These are phyloP conservation scores for Magnolia officinalis DNA, from an alignment of 164 flowering plant species.

Conservation along the genomic window DNA sequence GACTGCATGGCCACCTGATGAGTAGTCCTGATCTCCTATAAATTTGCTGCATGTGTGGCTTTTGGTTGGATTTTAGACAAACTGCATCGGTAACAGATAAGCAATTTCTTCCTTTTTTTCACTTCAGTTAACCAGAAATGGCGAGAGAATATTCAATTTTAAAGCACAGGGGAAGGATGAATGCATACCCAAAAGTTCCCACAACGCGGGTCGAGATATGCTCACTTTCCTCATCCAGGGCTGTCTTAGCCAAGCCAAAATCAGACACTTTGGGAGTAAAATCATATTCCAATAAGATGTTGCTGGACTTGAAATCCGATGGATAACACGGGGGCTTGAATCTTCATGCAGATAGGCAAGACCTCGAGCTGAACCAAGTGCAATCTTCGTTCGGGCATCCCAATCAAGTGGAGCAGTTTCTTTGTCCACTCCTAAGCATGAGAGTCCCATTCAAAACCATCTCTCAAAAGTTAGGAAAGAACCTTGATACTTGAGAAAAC, in stretches of 20 bases:
- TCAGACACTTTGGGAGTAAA: constrained; percentile 97
- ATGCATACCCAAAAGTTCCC: constrained; percentile 80
- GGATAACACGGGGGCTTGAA: constrained; percentile 97
- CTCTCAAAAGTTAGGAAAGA: neutral
- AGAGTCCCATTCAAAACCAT: constrained; percentile 4
- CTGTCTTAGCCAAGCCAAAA: constrained; percentile 94
- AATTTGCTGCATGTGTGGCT: too few relatives aligned
- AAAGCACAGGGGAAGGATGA: neutral
- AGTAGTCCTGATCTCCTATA: too few relatives aligned
- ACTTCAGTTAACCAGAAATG: too few relatives aligned
- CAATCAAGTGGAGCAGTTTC: constrained; percentile 72
- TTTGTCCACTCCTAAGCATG: constrained; percentile 56
- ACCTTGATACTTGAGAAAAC: neutral
- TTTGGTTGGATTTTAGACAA: neutral
- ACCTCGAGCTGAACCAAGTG: constrained; percentile 97
- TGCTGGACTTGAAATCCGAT: constrained; percentile 97
- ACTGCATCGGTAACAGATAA: too few relatives aligned
- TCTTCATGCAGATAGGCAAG: constrained; percentile 99
- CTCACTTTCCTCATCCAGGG: constrained; percentile 60
- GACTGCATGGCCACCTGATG: too few relatives aligned
- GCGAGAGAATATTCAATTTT: neutral
- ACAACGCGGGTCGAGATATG: constrained; percentile 79
- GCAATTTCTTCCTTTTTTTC: neutral
- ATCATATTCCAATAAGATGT: constrained; percentile 81
- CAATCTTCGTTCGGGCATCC: constrained; percentile 93